Base-by-base conservation (phyloP, 2,329 filamentous ascomycete genomes). In the Rachicladosporium sp. region DNA sequence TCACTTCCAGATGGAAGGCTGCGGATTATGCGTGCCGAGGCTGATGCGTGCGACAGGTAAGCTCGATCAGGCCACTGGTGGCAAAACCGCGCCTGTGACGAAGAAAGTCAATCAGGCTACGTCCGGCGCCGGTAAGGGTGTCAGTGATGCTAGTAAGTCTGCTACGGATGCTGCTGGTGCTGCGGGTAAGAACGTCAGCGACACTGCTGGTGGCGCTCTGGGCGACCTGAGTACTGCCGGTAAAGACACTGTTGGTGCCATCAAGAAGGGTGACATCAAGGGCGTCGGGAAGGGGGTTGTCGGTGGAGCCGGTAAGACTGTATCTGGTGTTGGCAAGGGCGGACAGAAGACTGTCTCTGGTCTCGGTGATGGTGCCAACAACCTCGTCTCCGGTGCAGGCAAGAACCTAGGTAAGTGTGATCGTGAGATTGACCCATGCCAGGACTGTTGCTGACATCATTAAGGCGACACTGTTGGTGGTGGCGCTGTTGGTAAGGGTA, bases 81-180 rank as follows among this genome's bases (percentile, higher is more conserved):
- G 48, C 6, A 44, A 43, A 9, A 43, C 52, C 6, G 48, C 46
- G 10, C 47, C 50, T 29, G 51, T 57, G 4, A 51, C 62, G n/a
- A 53, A 57, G 31, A 56, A 54, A 29, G 54, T 55, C 32, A 50
- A 55, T 15, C 52, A 56, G 35, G 56, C 57, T 3, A 55, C 54
- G 0, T 59, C 58, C 4, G 56, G 54, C 27, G 54, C 55, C 1
- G 50, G 60, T 1, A 66, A 60, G 48, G 56, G 57, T n/a, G 55
- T 63, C 9, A 52, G 58, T 23, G 55, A 59, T 35, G 57, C 61
- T 3, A 59, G 58, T 1, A 43, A 46, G 29, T 42, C 47, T 11
- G 52, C 49, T 29, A 41, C 38, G 8, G 29, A 23, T 12, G 33
- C 38, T 19, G 38, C 33, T 23, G 33, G 38, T 23, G 19, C 36